Base-by-base conservation (phyloP, 345 rosid genomes). In the Eucalyptus paniculata region DNA sequence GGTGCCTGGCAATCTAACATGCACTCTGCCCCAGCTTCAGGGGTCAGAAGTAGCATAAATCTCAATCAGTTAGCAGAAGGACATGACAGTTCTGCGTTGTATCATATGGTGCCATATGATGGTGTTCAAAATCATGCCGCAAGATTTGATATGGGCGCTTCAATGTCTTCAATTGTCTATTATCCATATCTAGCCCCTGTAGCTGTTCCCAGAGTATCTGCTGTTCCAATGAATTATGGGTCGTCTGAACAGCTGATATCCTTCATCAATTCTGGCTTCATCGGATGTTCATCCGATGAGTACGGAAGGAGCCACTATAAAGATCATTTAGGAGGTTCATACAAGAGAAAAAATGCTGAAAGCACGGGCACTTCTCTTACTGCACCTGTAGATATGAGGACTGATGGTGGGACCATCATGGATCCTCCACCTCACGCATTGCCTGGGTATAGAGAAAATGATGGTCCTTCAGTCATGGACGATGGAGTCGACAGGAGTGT, bases 281-380 rank as follows among this genome's bases (percentile, higher is more conserved):
- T 86, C 89, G 97, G 97, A 92, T 94, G 89, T 88, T 88, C 95
- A 87, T 90, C 92, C 14, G 95, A 92, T 88, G 96, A 94, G 50
- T 91, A 93, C 90, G 96, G 94, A 86, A 93, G 93, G 89, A 93
- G 91, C 86, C 93, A 92, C 87, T 93, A 92, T 87, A 90, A 94
- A 94, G 97, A 95, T 88, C 90, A 92, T 81, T 91, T 91, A 47
- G 94, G 95, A 91, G 95, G 94, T 58, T 85, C 94, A 65, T 96
- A 90, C 92, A 96, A 96, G 93, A 94, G 95, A 92, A 97, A 97
- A 92, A 95, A 91, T 69, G 89, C 94, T 40, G 97, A 95, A 90
- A 94, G 94, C 91, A 88, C 95, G 42, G 93, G 94, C 69, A 13
- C 86, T 69, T 91, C 94, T 58, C 92, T 90, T 50, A 83, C 90